Conservation (phyloP, 2,329 filamentous ascomycete genomes). For the Lizonia empirigonia region DNA sequence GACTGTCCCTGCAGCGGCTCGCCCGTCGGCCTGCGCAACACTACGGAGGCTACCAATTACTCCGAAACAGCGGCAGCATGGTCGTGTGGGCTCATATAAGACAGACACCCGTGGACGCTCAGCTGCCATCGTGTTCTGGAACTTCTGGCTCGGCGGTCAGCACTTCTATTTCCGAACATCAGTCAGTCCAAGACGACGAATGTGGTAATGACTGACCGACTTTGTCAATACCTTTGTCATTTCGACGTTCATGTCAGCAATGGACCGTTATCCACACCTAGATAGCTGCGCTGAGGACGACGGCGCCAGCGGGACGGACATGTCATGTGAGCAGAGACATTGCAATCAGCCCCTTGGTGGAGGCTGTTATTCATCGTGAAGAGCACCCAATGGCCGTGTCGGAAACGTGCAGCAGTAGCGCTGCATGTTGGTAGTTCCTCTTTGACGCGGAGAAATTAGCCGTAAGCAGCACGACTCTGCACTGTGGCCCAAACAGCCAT, state of each 20-base stretch:
- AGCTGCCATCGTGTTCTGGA: conserved; percentile 6
- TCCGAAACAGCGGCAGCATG: conserved; percentile 20
- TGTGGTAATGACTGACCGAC: neutral
- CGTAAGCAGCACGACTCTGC: neutral
- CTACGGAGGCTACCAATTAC: conserved; percentile 17
- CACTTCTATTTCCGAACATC: conserved; percentile 10
- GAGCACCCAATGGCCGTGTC: conserved; percentile 1
- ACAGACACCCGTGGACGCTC: conserved; percentile 11
- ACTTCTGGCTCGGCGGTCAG: conserved; percentile 14
- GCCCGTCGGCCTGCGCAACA: conserved; percentile 4
- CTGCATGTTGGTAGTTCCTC: conserved; percentile 12
- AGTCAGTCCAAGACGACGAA: neutral
- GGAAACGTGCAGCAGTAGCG: neutral
- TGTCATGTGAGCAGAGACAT: conserved; percentile 9
- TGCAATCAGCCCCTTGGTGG: conserved; percentile 13
- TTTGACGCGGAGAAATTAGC: conserved; percentile 14
- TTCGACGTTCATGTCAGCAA: conserved; percentile 1
- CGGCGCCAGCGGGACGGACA: neutral
- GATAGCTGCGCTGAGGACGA: neutral
- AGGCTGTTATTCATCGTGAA: neutral
- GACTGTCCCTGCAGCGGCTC: conserved; percentile 24
- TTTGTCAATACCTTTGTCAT: neutral
- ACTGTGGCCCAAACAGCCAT: neutral
- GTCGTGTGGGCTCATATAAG: conserved; percentile 6
- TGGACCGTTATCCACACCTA: neutral